Evolutionary conservation across 2,329 filamentous ascomycete species (phyloP).

Genomic region (Diplodia seriata): DNA sequence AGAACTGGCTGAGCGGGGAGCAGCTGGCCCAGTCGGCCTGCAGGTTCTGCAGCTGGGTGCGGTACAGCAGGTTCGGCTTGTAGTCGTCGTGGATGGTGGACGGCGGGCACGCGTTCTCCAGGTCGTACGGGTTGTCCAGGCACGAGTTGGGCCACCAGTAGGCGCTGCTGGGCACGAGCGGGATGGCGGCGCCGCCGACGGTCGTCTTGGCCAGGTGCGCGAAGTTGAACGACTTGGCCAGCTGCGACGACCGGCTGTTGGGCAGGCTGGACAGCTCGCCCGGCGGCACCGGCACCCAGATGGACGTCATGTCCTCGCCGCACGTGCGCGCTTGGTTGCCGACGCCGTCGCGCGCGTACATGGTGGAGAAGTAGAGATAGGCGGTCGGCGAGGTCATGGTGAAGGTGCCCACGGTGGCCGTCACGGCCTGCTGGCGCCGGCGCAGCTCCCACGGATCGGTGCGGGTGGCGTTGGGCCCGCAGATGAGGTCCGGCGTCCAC

Average conservation of each 20-base stretch:
- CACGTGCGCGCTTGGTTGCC: neutral
- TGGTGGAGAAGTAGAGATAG: constrained; percentile 12
- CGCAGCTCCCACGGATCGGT: neutral
- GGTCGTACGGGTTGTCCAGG: neutral
- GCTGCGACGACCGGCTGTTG: neutral
- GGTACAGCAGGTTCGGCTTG: constrained; percentile 2
- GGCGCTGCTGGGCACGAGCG: constrained; percentile 19
- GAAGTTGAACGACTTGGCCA: constrained; percentile 18
- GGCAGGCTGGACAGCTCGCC: constrained; percentile 1
- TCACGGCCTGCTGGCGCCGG: neutral
- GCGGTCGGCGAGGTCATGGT: constrained; percentile 11
- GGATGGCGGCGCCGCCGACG: neutral
- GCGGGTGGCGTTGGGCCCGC: constrained; percentile 7
- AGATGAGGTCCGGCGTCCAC: neutral
- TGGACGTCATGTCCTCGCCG: neutral
- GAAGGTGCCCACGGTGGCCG: neutral
- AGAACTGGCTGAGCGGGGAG: neutral
- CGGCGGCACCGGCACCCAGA: constrained; percentile 1
- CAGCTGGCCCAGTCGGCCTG: neutral
- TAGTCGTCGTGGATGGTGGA: constrained; percentile 18
- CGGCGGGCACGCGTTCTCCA: neutral
- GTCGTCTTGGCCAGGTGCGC: constrained; percentile 20
- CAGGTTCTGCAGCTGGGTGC: constrained; percentile 11
- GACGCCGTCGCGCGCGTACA: neutral
- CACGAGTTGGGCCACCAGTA: constrained; percentile 25